Percentiles rank a stretch among this genome's conserved stretches.
These are phyloP conservation scores for Umbelopsis sp. DNA, from an alignment of 192 early-diverging fungal species.

Conservation along the genomic window DNA sequence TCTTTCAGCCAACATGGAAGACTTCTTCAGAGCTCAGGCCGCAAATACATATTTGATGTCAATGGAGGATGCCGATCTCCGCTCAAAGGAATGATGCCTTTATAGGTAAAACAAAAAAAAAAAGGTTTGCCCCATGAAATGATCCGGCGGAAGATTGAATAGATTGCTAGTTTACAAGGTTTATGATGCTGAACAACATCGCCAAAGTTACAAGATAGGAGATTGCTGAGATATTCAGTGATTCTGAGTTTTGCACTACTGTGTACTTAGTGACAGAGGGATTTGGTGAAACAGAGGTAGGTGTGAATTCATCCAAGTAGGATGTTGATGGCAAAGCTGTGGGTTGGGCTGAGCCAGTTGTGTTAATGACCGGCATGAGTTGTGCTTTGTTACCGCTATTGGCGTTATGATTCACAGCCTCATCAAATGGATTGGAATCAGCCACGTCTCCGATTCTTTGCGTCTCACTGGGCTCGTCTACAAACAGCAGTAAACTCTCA, in stretches of 20 bases:
- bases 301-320: neutral
- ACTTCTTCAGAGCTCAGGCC: no score
- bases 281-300: neutral
- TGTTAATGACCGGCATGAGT: neutral
- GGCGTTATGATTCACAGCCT: neutral
- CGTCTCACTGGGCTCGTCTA: neutral
- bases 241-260: neutral
- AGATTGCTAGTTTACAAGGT: no score
- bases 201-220: no score
- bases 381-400: neutral
- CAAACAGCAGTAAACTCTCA: neutral
- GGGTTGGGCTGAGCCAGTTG: neutral
- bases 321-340: neutral
- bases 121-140: no score
- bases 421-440: constrained; percentile 4
- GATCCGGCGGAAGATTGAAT: no score
- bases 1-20: no score
- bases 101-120: no score
- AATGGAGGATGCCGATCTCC: no score
- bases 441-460: neutral
- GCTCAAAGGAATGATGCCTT: no score
- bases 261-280: neutral
- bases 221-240: no score
- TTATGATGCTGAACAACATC: no score
- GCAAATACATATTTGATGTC: no score